Base-by-base conservation (phyloP, 2,329 filamentous ascomycete species). In the Fusarium solani-melongenae region DNA sequence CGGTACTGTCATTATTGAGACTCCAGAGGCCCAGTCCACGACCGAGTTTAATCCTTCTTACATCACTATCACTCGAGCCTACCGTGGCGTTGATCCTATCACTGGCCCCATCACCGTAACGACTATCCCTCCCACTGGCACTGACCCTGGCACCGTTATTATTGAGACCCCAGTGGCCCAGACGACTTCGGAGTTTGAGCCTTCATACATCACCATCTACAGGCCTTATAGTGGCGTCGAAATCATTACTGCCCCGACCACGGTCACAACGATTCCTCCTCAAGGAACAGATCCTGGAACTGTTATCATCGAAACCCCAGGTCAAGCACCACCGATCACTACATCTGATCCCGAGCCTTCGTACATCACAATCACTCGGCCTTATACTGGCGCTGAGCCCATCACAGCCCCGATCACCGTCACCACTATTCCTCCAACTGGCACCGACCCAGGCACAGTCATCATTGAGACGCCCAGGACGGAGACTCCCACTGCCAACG, bases 241-340 rank as follows among this genome's bases (percentile, higher is more conserved):
- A 10, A 34, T 22, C 11, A 63, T 63, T 4, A 56, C 60, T 8
- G 20, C 34, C 15, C 60, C 60, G 2, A 33, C 53, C 14, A 63
- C 60, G n/a, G 36, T 63, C 7, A 56, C 60, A 17, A 63, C 60
- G 1, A 63, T 63, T 24, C 22, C 33, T 5, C 60, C 60, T 6
- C 36, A 53, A n/a, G 60, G 60, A 44, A 51, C 51, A 5, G 34
- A 63, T 10, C 60, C 60, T 17, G 60, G 60, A n/a, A 63, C 60
- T 14, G 27, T 63, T 11, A 63, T 63, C 12, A 57, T 63, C 27
- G 61, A 72, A 31, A 72, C 69, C 1, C 70, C 69, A 1, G 57
- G 60, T 3, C 53, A 53, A 27, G 44, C 31, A 10, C 62, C 38
- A 8, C 29, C 66, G 3, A 33, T 58, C 17, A 55, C 29, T 14